Conservation (phyloP, 768 basidiomycete species). For the Lentinula aciculospora region DNA sequence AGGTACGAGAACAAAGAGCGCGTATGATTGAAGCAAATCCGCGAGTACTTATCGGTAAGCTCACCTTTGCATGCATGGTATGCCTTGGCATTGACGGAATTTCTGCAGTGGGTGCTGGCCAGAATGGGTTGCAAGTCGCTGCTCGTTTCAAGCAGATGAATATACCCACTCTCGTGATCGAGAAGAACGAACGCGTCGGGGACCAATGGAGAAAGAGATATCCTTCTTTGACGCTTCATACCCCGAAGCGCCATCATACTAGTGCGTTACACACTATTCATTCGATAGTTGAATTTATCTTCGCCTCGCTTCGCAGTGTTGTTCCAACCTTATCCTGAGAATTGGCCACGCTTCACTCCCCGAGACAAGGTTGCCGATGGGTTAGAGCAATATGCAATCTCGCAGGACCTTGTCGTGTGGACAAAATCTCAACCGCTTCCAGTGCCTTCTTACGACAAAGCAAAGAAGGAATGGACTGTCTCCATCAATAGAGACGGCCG, state of each 20-base stretch:
- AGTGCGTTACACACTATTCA: constrained; percentile 12
- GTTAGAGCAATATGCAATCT: constrained; percentile 34
- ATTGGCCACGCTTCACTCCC: constrained; percentile 35
- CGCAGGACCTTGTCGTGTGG: constrained; percentile 40
- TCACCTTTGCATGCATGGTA: constrained; percentile 1
- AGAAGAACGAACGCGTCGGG: constrained; percentile 48
- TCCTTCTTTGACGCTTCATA: constrained; percentile 48
- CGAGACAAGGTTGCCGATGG: constrained; percentile 37
- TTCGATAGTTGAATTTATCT: constrained; percentile 9
- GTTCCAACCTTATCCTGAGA: constrained; percentile 11
- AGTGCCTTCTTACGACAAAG: constrained; percentile 26
- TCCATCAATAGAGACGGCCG: constrained; percentile 23
- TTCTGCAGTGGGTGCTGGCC: constrained; percentile 26
- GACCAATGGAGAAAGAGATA: constrained; percentile 63
- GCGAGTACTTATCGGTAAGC: constrained; percentile 31
- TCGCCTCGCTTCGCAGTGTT: constrained; percentile 1
- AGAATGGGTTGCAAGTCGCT: constrained; percentile 28
- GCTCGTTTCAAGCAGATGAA: constrained; percentile 50
- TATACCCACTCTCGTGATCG: constrained; percentile 50
- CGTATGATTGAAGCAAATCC: constrained; percentile 31
- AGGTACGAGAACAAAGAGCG: constrained; percentile 27
- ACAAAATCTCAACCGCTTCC: constrained; percentile 26
- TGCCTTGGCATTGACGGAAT: constrained; percentile 13
- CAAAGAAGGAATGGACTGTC: constrained; percentile 26
- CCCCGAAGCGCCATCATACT: constrained; percentile 16